Evolutionary conservation across 108 stramenopile species (phyloP), one percentile per base, ranked within the genome.

Genomic region (Cyclotella kingstonii): DNA sequence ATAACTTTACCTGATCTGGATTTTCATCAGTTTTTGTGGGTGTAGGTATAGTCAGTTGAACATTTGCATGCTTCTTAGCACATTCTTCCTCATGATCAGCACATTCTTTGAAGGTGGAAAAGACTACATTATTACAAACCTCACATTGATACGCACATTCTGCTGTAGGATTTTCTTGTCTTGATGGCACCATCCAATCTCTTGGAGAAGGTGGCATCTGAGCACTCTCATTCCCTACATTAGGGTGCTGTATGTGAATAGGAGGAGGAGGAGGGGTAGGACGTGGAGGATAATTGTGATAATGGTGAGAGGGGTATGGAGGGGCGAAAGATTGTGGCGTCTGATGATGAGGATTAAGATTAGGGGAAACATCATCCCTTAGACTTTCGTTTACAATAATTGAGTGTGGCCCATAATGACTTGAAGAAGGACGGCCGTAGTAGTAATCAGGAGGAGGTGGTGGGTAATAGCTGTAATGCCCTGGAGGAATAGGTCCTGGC

Each of bases 71-170:
- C 34, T 31, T 63, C 41, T 63, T 63, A 14, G 51, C 51, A 44
- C 66, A 67, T 30, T 48, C 38, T 25, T 57, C 36, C 39, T 67
- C 66, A 31, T 67, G 66, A 18, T 57, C 45, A 26, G 54, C 43
- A 22, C 66, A 67, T 57, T 67, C 66, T 26, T 67, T 31, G 26
- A 56, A 67, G 0, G 34, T 67, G 0, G 66, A 31, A 50, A 67
- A 67, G 44, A 67, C 54, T 17, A 55, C 66, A 21, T 17, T 41
- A 9, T 28, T 36, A 36, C 66, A 67, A 12, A 67, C 55, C 50
- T 67, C 66, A 28, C 66, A 67, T 42, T 67, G 66, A 39, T 41
- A 67, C 1, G 66, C 66, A 31, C 43, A 67, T 38, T 67, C 66
- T 5, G 39, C 46, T 15, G 48, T 9, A 4, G 23, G 40, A 8